Evolutionary conservation across 768 basidiomycete species (phyloP), one percentile per base, ranked within the genome.

Genomic region (Macrolepiota dolichaula): DNA sequence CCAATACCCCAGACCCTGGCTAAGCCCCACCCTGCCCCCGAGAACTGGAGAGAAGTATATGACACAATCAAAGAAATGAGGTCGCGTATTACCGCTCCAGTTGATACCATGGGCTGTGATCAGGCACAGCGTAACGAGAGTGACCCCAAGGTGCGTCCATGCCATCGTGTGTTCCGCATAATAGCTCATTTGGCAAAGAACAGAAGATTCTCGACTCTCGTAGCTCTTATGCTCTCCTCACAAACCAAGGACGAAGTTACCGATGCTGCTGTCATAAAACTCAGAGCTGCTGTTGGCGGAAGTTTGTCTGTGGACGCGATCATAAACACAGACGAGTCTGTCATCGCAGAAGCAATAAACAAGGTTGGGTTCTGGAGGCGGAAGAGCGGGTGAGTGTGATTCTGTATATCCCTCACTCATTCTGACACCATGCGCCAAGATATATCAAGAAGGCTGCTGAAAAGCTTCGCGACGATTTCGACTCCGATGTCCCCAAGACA

Each of bases 181-280:
- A 27, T 24, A 22, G 35, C 17, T 61, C 44, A 61, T 24, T 46
- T n/a, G 46, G 52, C 15, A 6, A 69, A 96, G 93, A 93, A 86
- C 59, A 81, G 84, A 53, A 87, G 96, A 2, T 91, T 93, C 62
- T 81, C 91, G 9, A 92, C 89, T 3, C 85, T 99, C 22, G 84
- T 99, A 6, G 93, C 95, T 2, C 79, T 99, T 49, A 97, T 98
- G 94, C 82, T 98, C 1, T 94, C 92, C 10, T 94, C 94, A 1
- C 96, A 98, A 71, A 98, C 96, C 3, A 98, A 96, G 68, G 95
- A 96, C 69, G 86, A 92, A 66, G 88, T 94, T 17, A 94, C 91
- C 0, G 85, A 91, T 58, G 84, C 88, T 0, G 96, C 96, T 0
- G 84, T 96, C 1, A 70, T 75, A 2, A 91, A 88, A 62, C 81